Evolutionary conservation across 306 rosid genomes (phyloP), one percentile per base, ranked within the genome.

Genomic region (Fragaria nilgerrensis): DNA sequence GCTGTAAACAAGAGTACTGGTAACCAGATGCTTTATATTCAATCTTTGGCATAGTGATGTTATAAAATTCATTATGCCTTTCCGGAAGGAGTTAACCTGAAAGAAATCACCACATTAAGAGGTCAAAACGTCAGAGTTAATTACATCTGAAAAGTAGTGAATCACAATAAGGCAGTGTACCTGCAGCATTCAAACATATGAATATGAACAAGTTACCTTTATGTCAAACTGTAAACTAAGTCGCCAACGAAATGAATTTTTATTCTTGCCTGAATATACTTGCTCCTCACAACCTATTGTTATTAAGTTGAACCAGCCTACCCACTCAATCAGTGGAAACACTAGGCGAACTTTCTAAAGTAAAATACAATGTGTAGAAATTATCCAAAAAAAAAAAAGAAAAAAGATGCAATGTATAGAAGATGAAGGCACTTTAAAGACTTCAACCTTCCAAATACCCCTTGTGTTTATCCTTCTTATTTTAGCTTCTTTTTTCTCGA

Each of bases 31-130:
- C 86, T 83, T 90, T 70, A 91, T 58, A 81, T 77, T 87, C 84
- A 93, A 74, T 81, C 97, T 87, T 79, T 84, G 86, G 85, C 89
- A 87, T 55, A 88, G 59, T 17, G 92, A 76, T 11, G 92, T 82
- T 16, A 86, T 84, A 55, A 90, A 79, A 79, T 88, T 93, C 89
- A 93, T 89, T 68, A 53, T 79, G 73, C n/a, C 44, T 59, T 52
- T 41, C 47, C 27, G 25, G 27, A 65, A 7, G 74, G 49, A 48
- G 10, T 29, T 22, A 63, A 44, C 85, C 87, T 79, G 75, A 80
- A 69, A 75, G 39, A 75, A 58, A 53, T 76, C 49, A 62, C 32
- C 29, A 32, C 4, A 32, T 19, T 15, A 15, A 64, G 69, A 0
- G 44, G 22, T 34, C 45, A 64, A 34, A 17, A 64, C 1, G 67